Evolutionary conservation across 495 filamentous ascomycete genomes (phyloP).

Genomic region (Haplographium delicatum): DNA sequence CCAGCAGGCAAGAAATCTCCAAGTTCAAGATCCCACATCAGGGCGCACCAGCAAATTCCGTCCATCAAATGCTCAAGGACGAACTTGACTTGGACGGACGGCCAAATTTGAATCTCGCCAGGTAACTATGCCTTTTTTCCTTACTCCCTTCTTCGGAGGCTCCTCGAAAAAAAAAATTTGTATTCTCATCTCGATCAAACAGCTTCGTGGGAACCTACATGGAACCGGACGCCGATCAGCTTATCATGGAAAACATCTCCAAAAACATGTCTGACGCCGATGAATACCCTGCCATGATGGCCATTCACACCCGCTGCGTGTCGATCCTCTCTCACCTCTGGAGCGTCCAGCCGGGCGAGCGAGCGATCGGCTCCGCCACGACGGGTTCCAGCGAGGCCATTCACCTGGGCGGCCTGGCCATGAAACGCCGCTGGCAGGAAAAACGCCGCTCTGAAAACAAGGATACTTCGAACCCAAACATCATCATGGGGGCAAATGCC

Average conservation of each 20-base stretch:
- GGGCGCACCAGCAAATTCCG: constrained; percentile 57
- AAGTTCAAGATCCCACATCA: constrained; percentile 61
- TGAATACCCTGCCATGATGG: constrained; percentile 72
- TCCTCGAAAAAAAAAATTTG: too few relatives aligned
- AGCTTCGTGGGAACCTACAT: constrained; percentile 71
- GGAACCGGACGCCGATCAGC: constrained; percentile 57
- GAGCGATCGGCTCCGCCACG: constrained; percentile 66
- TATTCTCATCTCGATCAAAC: too few relatives aligned
- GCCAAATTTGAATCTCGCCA: constrained; percentile 68
- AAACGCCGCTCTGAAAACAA: constrained; percentile 54
- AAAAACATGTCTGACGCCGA: constrained; percentile 70
- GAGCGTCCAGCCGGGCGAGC: constrained; percentile 59
- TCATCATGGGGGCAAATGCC: constrained; percentile 73
- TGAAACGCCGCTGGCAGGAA: constrained; percentile 77
- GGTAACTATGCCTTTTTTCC: constrained; percentile 26
- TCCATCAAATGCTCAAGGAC: constrained; percentile 66
- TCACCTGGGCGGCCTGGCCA: constrained; percentile 68
- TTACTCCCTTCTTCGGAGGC: constrained; percentile 8
- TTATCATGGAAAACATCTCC: constrained; percentile 62
- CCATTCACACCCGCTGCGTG: constrained; percentile 66
- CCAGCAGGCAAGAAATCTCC: constrained; percentile 54
- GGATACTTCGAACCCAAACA: constrained; percentile 60
- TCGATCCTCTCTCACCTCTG: constrained; percentile 68
- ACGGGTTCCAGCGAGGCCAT: constrained; percentile 72
- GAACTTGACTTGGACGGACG: constrained; percentile 69